Conservation (phyloP, 345 rosid species). For the Bretschneidera sinensis region DNA sequence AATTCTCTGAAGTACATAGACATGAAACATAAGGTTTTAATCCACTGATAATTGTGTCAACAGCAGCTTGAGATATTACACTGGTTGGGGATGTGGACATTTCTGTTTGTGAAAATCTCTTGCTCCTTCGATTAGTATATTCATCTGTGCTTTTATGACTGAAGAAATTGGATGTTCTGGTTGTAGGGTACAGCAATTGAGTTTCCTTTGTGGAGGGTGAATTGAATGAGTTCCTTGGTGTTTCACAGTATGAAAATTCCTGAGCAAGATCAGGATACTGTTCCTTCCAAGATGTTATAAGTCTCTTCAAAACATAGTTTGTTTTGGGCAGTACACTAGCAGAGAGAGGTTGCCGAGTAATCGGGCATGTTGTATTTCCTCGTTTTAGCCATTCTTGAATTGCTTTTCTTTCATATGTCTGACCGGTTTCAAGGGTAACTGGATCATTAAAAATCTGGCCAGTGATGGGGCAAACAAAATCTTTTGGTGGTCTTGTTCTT, state of each 20-base stretch:
- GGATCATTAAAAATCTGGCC: conserved; percentile 58
- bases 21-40: conserved; percentile 46
- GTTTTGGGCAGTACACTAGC: conserved; percentile 52
- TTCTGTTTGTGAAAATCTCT: conserved; percentile 27
- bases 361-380: conserved; percentile 60
- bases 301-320: conserved; percentile 58
- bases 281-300: conserved; percentile 63
- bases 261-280: conserved; percentile 64
- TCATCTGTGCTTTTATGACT: conserved; percentile 16
- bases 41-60: conserved; percentile 42
- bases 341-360: conserved; percentile 50
- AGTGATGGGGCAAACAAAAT: conserved; percentile 68
- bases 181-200: conserved; percentile 17
- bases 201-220: conserved; percentile 29
- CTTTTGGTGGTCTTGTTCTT: conserved; percentile 55
- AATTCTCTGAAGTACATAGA: conserved; percentile 55
- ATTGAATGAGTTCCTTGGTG: conserved; percentile 38
- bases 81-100: conserved; percentile 52
- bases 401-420: conserved; percentile 68
- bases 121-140: conserved; percentile 24
- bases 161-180: conserved; percentile 18
- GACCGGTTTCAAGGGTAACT: conserved; percentile 71
- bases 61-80: conserved; percentile 53
- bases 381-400: conserved; percentile 64
- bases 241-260: conserved; percentile 47